Percentiles rank a stretch among this genome's conserved stretches.
These are phyloP conservation scores for Podaxis sp. DNA, from an alignment of 768 basidiomycete species.

Conservation along the genomic window DNA sequence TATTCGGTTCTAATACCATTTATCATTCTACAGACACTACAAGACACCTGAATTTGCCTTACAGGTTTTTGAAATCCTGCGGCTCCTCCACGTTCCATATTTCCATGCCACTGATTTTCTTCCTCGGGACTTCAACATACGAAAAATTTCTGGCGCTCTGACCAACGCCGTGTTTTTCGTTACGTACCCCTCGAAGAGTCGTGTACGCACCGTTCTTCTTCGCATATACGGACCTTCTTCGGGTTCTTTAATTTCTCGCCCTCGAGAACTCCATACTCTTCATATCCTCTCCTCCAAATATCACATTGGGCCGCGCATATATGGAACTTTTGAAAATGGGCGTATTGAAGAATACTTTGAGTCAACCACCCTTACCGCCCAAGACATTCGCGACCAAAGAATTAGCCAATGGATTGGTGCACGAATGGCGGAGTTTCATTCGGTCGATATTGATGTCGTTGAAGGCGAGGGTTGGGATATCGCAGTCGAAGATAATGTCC, in stretches of 20 bases:
- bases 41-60: slow-evolving; percentile 55
- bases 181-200: slow-evolving; percentile 58
- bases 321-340: slow-evolving; percentile 95
- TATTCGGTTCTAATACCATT: slow-evolving; percentile 21
- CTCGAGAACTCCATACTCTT: slow-evolving; percentile 82
- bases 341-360: slow-evolving; percentile 96
- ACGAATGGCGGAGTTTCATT: slow-evolving; percentile 95
- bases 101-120: slow-evolving; percentile 55
- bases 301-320: slow-evolving; percentile 86
- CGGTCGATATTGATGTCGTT: slow-evolving; percentile 78
- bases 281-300: slow-evolving; percentile 88
- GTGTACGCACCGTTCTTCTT: slow-evolving; percentile 70
- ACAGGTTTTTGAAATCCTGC: slow-evolving; percentile 56
- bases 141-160: slow-evolving; percentile 86
- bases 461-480: slow-evolving; percentile 57
- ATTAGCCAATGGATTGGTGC: slow-evolving; percentile 88
- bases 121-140: slow-evolving; percentile 55
- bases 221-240: slow-evolving; percentile 93
- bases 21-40: slow-evolving; percentile 53
- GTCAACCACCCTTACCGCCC: slow-evolving; percentile 73
- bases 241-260: slow-evolving; percentile 82
- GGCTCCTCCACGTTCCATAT: slow-evolving; percentile 51
- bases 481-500: slow-evolving; percentile 65
- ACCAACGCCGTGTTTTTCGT: slow-evolving; percentile 99
- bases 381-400: slow-evolving; percentile 73